Conservation (phyloP, 1,139 yeast genomes). For the Zygosaccharomyces sapae region DNA sequence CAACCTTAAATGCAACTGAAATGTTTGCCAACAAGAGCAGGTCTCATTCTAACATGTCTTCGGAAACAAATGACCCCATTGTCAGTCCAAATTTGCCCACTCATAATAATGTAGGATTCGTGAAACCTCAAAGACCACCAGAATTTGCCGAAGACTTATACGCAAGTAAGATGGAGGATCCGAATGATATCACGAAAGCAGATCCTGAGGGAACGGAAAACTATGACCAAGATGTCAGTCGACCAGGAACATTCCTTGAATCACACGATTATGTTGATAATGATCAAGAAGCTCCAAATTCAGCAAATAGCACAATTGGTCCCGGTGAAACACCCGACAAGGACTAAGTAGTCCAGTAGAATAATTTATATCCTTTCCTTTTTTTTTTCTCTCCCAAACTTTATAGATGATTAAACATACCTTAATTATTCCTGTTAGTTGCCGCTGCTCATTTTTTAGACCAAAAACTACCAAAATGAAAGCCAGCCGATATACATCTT, state of each 20-base stretch:
- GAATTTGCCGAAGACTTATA: constrained; percentile 11
- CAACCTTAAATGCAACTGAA: constrained; percentile 26
- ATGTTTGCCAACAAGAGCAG: constrained; percentile 33
- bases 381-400: neutral
- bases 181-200: neutral
- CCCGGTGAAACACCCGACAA: neutral
- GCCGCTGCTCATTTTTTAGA: neutral
- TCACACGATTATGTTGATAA: neutral
- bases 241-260: neutral
- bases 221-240: neutral
- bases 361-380: neutral
- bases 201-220: neutral
- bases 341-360: neutral
- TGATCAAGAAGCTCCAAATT: neutral
- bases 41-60: constrained; percentile 20
- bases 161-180: constrained; percentile 6
- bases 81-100: constrained; percentile 6
- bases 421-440: neutral
- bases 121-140: constrained; percentile 9
- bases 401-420: neutral
- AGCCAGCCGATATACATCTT: constrained; percentile 97
- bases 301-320: neutral
- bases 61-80: constrained; percentile 10
- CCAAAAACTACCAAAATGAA: constrained; percentile 51
- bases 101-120: constrained; percentile 13